Percentiles rank a stretch among this genome's conserved stretches.
These are phyloP conservation scores for Coniochaeta pulveracea DNA, from an alignment of 2,329 filamentous ascomycete genomes.

Conservation along the genomic window DNA sequence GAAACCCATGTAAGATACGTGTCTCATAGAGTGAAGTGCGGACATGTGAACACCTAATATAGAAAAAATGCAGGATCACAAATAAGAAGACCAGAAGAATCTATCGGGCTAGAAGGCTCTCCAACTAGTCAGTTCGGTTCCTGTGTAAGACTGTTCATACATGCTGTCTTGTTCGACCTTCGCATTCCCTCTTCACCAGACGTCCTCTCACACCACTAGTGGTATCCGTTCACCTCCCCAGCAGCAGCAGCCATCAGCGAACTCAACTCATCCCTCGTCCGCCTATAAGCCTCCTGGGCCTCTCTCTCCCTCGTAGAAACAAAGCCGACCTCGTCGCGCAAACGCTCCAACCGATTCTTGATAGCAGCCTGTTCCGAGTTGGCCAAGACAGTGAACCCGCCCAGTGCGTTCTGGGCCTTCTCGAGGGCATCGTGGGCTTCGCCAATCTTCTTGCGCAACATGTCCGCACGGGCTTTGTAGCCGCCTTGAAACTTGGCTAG, in stretches of 20 bases:
- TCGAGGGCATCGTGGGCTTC: conserved; percentile 66
- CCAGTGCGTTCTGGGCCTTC: conserved; percentile 60
- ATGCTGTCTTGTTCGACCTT: too few relatives aligned
- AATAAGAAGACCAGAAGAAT: too few relatives aligned
- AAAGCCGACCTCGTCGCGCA: conserved; percentile 75
- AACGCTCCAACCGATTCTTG: conserved; percentile 54
- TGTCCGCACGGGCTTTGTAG: conserved; percentile 78
- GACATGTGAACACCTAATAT: too few relatives aligned
- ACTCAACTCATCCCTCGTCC: conserved; percentile 66
- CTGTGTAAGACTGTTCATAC: too few relatives aligned
- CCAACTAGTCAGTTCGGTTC: too few relatives aligned
- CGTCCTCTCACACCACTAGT: too few relatives aligned
- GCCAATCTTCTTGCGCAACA: conserved; percentile 65
- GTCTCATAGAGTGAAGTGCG: too few relatives aligned
- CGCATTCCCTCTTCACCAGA: too few relatives aligned
- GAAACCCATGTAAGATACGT: too few relatives aligned
- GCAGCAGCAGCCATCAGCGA: conserved; percentile 39
- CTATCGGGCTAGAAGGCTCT: too few relatives aligned
- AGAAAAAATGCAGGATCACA: too few relatives aligned
- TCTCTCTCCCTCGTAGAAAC: conserved; percentile 76
- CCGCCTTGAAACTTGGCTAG: conserved; percentile 78
- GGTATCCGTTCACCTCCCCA: conserved; percentile 11
- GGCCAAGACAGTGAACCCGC: conserved; percentile 64
- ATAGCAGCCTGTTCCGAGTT: conserved; percentile 73
- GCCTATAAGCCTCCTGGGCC: conserved; percentile 77